phyloP scores from a whole-genome alignment of 331 rosid genomes.

The Phaseolus coccineus region DNA sequence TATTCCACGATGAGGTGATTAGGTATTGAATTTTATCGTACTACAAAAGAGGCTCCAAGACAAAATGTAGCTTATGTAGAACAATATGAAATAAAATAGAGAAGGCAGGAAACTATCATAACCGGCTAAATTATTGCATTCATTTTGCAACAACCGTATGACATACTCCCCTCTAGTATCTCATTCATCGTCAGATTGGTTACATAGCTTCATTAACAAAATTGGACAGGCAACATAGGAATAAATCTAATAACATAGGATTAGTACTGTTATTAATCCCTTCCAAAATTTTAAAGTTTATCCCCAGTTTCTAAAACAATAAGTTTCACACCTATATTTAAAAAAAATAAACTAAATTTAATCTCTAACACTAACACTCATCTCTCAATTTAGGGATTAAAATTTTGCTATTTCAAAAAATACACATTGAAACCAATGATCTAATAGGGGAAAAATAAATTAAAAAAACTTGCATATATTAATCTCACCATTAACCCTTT shows the following conservation, averaged over 20 bases:
- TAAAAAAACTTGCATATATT: not conserved
- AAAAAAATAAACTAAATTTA: too few relatives aligned
- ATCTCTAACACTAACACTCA: too few relatives aligned
- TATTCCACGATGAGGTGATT: not conserved
- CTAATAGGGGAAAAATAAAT: not conserved
- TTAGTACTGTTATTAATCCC: not conserved
- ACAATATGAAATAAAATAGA: not conserved
- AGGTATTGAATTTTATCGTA: not conserved
- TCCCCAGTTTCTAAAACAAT: too few relatives aligned
- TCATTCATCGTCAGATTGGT: too few relatives aligned
- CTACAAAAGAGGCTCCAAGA: not conserved
- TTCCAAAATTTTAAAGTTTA: too few relatives aligned
- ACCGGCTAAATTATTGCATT: not conserved
- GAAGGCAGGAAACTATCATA: not conserved
- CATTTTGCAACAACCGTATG: not conserved
- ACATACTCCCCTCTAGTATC: too few relatives aligned
- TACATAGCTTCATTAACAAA: conserved; percentile 22
- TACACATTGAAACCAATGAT: not conserved
- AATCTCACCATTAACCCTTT: not conserved
- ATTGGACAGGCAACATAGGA: not conserved
- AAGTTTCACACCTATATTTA: not conserved
- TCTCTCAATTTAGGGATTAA: too few relatives aligned
- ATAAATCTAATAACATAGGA: conserved; percentile 5
- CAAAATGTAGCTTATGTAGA: not conserved
- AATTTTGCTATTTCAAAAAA: not conserved